A percentile compares a stretch with the other conserved stretches of the same genome.
These are phyloP conservation scores for Rhododendron vialii DNA, from an alignment of 148 eudicot genomes.

Conservation along the genomic window DNA sequence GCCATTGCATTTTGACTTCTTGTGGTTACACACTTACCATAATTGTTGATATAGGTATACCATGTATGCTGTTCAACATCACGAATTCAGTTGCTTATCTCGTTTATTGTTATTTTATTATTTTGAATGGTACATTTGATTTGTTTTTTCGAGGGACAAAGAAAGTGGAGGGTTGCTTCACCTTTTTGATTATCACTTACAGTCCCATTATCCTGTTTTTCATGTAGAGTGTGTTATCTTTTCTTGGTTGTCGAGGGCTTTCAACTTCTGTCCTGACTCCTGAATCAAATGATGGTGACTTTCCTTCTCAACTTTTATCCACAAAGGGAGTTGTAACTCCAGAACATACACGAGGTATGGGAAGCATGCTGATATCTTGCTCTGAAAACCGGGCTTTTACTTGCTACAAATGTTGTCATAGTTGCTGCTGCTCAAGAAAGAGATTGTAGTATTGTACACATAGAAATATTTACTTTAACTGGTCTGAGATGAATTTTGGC, in stretches of 20 bases:
- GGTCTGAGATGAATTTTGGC: background rate
- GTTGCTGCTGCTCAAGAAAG: background rate
- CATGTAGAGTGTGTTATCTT: conserved; percentile 22
- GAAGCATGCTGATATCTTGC: background rate
- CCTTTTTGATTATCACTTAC: background rate
- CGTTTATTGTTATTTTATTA: background rate
- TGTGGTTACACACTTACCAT: background rate
- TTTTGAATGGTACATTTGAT: background rate
- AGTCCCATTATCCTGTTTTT: background rate
- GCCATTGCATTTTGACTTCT: background rate
- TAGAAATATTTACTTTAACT: background rate
- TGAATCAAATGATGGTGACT: conserved; percentile 49
- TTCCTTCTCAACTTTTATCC: conserved; percentile 64
- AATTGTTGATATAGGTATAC: background rate
- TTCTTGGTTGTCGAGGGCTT: conserved; percentile 39
- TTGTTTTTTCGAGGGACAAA: background rate
- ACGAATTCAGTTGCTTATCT: background rate
- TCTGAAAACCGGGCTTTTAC: too few relatives aligned
- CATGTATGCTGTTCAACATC: background rate
- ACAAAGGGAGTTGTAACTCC: conserved; percentile 37
- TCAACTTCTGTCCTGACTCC: conserved; percentile 64
- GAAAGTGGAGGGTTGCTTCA: background rate
- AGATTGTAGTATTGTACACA: background rate
- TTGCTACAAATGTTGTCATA: background rate
- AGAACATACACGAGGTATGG: conserved; percentile 60